phyloP scores from a whole-genome alignment of 1,284 basidiomycete species.

The Malassezia globosa region DNA sequence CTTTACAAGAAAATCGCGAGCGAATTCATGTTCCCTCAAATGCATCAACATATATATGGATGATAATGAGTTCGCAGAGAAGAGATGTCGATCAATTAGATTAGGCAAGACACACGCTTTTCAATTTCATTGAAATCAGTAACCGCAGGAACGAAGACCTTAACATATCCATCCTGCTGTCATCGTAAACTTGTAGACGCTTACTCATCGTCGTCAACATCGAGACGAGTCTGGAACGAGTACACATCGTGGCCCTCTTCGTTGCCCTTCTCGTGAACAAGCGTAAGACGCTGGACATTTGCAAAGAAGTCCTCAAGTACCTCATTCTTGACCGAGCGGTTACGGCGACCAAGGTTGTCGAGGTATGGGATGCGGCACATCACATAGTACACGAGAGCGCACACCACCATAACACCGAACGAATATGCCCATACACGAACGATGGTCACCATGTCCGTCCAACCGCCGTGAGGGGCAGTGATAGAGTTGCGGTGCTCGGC shows the following conservation, averaged over 20 bases:
- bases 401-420: conserved; percentile 52
- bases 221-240: conserved; percentile 44
- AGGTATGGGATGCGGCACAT: conserved; percentile 50
- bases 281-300: conserved; percentile 51
- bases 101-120: too few relatives aligned
- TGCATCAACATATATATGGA: too few relatives aligned
- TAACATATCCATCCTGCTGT: too few relatives aligned
- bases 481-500: conserved; percentile 47
- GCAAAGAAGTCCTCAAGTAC: conserved; percentile 52
- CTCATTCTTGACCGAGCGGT: conserved; percentile 50
- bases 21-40: too few relatives aligned
- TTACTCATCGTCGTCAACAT: conserved; percentile 45
- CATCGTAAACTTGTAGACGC: too few relatives aligned
- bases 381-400: conserved; percentile 50
- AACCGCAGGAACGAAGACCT: too few relatives aligned
- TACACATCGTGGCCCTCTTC: conserved; percentile 42
- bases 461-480: conserved; percentile 47
- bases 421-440: conserved; percentile 53
- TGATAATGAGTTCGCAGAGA: too few relatives aligned
- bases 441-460: conserved; percentile 53
- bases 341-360: conserved; percentile 51
- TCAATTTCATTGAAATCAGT: too few relatives aligned
- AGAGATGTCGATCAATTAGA: too few relatives aligned
- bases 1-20: too few relatives aligned
- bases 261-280: conserved; percentile 50